Evolutionary conservation across 1,139 yeast genomes (phyloP), one percentile per base, ranked within the genome.

Genomic region (Saccharomycopsis crataegensis): DNA sequence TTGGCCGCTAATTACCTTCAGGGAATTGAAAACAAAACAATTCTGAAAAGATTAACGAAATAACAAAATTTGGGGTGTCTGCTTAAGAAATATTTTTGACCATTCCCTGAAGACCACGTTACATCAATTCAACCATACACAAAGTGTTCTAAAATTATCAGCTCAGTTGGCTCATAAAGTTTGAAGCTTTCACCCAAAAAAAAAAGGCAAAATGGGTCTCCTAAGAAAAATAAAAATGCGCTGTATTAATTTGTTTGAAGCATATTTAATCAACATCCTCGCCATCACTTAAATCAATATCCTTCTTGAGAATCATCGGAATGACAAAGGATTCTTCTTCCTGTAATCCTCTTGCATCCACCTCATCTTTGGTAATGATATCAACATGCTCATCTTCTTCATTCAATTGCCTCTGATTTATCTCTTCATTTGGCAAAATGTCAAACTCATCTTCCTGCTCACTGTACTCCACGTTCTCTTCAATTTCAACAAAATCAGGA

Each of bases 371-470:
- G 0, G 85, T 79, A 6, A 79, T 59, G 8, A 90, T 81, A 65
- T 90, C 96, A 43, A 89, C 84, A 11, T 66, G 67, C 6, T 77
- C 78, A 60, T 84, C 91, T 62, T 85, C 94, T 57, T 81, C 91
- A 47, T 75, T 74, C 58, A 83, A 82, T 53, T 83, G 73, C 60
- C 79, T 77, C 62, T 81, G 80, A 59, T 77, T 78, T 59, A 82
- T 72, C 51, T 77, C 84, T 56, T 82, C 86, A 58, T 83, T 91
- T 12, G 70, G 71, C 5, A 81, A 77, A 40, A 87, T 78, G 66
- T 91, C 99, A 67, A 91, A 91, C 67, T 91, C 99, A 66, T 90
- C 96, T 66, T 91, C 99, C 57, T 78, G 78, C 64, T 91, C 99
- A 59, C 82, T 80, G 67, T 91, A 91, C 58, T 87, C 90, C 12